Evolutionary conservation across 129 eudicot genomes (phyloP), one percentile per base, ranked within the genome.

Genomic region (Saussurea involucrata): DNA sequence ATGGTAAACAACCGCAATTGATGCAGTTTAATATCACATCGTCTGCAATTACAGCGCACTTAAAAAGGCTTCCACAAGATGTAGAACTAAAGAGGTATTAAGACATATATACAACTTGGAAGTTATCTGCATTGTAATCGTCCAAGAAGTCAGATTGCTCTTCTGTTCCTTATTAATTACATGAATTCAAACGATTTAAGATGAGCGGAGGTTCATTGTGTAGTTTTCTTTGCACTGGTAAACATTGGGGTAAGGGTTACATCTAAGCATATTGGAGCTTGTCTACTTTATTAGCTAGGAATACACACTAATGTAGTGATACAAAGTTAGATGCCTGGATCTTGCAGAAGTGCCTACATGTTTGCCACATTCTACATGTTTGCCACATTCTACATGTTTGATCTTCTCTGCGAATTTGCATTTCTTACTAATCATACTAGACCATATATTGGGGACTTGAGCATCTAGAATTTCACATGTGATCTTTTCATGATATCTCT

Each of bases 41-140:
- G 10, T 12, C 20, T 58, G 28, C 66, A 73, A 22, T 73, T 73
- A 0, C 12, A 70, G 2, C 25, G 49, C 17, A 40, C 3, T 40
- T 11, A 53, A 31, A 29, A 11, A 1, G 31, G 13, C 24, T 10
- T 44, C 37, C 64, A 8, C 13, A 44, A 21, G 24, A 44, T 71
- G 75, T 46, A 40, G 31, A 36, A 68, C 29, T 9, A 67, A 68
- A 55, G 73, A 69, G 32, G 73, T 69, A 69, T 36, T 20, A 1
- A 17, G 21, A n/a, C 21, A 49, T 49, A 17, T 4, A 8, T 49
- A 4, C 60, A 17, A 49, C 60, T n/a, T 49, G 60, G 21, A 15
- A 49, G 21, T 49, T 49, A 49, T 49, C 55, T 5, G 32, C 18
- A n/a, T 55, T 7, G 32, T 72, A 29, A 53, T 53, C 15, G 31